Conservation (phyloP, 805 yeast genomes). For the Candida verbasci region DNA sequence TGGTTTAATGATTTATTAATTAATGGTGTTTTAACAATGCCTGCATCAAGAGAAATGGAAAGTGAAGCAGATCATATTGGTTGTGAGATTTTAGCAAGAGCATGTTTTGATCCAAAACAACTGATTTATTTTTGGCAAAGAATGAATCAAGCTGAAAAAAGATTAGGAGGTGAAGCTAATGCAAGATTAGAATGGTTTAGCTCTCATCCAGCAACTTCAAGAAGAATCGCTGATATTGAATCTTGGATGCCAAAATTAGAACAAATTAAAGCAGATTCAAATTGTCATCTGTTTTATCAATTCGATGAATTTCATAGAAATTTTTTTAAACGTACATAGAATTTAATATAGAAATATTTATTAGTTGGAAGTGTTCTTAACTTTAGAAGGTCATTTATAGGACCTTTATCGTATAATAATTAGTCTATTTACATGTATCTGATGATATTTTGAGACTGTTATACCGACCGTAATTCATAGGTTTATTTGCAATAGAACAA, state of each 20-base stretch:
- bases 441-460: no score
- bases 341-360: no score
- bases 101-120: constrained; percentile 77
- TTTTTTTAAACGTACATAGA: constrained; percentile 11
- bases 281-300: constrained; percentile 28
- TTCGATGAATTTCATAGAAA: constrained; percentile 14
- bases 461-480: no score
- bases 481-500: no score
- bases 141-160: constrained; percentile 49
- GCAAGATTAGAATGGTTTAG: constrained; percentile 55
- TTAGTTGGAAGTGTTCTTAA: no score
- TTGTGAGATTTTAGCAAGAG: constrained; percentile 81
- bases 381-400: no score
- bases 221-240: constrained; percentile 63
- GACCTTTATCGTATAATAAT: no score
- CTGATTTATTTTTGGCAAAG: constrained; percentile 79
- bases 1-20: constrained; percentile 49
- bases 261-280: constrained; percentile 35
- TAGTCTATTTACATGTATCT: no score
- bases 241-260: constrained; percentile 64
- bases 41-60: constrained; percentile 91
- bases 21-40: constrained; percentile 61
- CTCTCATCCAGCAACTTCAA: constrained; percentile 85
- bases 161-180: constrained; percentile 21
- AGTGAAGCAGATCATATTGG: constrained; percentile 96